Percentiles rank a stretch among this genome's conserved stretches.
These are phyloP conservation scores for Mycena amicta DNA, from an alignment of 768 basidiomycete genomes.

Conservation along the genomic window DNA sequence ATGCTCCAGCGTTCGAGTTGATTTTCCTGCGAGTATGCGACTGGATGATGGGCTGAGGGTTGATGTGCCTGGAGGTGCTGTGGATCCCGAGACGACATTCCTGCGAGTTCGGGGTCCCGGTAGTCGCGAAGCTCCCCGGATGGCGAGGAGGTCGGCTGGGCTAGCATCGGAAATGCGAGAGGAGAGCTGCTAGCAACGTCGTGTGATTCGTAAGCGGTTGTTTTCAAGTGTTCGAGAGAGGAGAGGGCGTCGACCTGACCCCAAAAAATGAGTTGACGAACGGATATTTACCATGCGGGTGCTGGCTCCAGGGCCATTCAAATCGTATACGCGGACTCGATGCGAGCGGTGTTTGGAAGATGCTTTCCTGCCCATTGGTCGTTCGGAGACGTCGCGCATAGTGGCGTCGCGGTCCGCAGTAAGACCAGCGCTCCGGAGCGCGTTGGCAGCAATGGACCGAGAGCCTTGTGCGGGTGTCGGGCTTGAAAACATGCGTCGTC, in stretches of 20 bases:
- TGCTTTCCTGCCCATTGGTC: constrained; percentile 74
- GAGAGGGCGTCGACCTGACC: constrained; percentile 37
- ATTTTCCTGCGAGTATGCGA: constrained; percentile 25
- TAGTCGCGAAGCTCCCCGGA: constrained; percentile 64
- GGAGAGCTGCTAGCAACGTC: constrained; percentile 42
- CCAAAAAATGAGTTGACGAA: constrained; percentile 30
- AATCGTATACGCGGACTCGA: constrained; percentile 60
- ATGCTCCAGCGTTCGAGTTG: constrained; percentile 54
- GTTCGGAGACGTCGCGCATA: constrained; percentile 73
- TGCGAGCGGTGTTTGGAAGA: constrained; percentile 62
- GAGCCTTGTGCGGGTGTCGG: constrained; percentile 60
- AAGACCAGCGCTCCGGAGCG: constrained; percentile 71
- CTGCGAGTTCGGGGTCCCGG: constrained; percentile 59
- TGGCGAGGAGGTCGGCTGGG: constrained; percentile 59
- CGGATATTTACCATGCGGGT: constrained; percentile 71
- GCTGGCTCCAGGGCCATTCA: constrained; percentile 56
- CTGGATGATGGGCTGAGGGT: constrained; percentile 10
- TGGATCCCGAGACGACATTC: constrained; percentile 48
- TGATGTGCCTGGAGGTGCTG: constrained; percentile 4
- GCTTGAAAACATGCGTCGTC: constrained; percentile 55
- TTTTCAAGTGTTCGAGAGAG: constrained; percentile 32
- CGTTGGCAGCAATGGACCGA: constrained; percentile 59
- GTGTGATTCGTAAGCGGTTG: constrained; percentile 40
- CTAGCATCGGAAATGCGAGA: constrained; percentile 41
- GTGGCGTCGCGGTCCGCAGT: constrained; percentile 70